Base-by-base conservation (phyloP, 208 protist genomes). In the Leishmania arabica region DNA sequence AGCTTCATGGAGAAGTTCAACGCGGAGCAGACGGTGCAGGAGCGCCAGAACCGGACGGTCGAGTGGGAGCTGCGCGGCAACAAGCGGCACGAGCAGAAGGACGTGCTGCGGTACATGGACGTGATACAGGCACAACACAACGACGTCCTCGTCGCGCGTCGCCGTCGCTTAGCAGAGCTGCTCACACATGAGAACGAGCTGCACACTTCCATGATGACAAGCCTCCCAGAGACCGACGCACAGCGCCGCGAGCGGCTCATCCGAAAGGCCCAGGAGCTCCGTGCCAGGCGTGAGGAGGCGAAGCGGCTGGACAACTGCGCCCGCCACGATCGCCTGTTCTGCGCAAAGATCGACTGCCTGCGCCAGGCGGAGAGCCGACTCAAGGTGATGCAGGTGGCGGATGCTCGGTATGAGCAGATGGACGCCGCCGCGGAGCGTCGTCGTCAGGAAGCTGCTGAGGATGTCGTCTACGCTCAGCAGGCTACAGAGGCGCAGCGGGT, bases 311-410 rank as follows among this genome's bases (percentile, higher is more conserved):
- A 95, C 76, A 91, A 66, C 65, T 83, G 84, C 49, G 84, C 84
- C n/a, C 85, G 91, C 13, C 80, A 95, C 49, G 89, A 96, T 58
- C 90, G 90, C 13, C 84, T 95, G 47, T 95, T 97, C 77, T 91
- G 92, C 19, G 91, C 95, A 34, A 89, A 91, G 58, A 96, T 95
- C 60, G 94, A 95, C 79, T 84, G 78, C 31, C 87, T 97, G 51
- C 91, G 94, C 1, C 88, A 93, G 81, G 94, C 94, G 51, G 92
- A 97, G 89, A 96, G 92, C 80, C 91, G 92, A 1, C 85, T 97
- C 53, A 95, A 93, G 75, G 88, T 94, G 68, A 94, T 97, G 94
- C 94, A 97, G 84, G 87, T 95, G 15, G 78, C 94, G 0, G 92
- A 96, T 76, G 89, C 81, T 15, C 92, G 93, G 71, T 93, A 87